phyloP scores from a whole-genome alignment of 306 rosid genomes.

The Sphenostylis stenocarpa region DNA sequence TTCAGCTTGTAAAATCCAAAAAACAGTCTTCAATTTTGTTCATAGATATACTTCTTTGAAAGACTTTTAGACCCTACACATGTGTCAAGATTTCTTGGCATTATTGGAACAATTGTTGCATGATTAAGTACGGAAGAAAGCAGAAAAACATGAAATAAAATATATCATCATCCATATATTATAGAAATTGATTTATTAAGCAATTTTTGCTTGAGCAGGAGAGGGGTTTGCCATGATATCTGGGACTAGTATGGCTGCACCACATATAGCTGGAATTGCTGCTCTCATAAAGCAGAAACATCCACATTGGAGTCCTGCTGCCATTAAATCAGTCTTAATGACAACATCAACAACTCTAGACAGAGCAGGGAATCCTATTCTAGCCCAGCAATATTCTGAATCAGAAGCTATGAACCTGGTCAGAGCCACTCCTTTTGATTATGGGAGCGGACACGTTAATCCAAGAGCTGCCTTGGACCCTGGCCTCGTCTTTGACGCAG shows the following conservation, averaged over 20 bases:
- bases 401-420: constrained; percentile 73
- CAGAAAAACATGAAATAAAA: constrained; percentile 8
- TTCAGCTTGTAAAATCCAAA: neutral
- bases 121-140: neutral
- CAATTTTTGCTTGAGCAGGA: constrained; percentile 50
- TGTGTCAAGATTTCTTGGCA: neutral
- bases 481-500: constrained; percentile 95
- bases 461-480: constrained; percentile 96
- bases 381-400: constrained; percentile 89
- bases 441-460: constrained; percentile 92
- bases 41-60: neutral
- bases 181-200: constrained; percentile 7
- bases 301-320: constrained; percentile 98
- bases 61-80: neutral
- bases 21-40: neutral
- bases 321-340: constrained; percentile 95
- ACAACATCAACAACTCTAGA: constrained; percentile 84
- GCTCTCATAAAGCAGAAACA: constrained; percentile 95
- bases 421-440: constrained; percentile 87
- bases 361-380: constrained; percentile 85
- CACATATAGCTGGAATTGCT: constrained; percentile 97
- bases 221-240: constrained; percentile 97
- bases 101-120: constrained; percentile 23
- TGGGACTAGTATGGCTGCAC: constrained; percentile 99
- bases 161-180: neutral